phyloP scores from a whole-genome alignment of 225 moss, liverwort and hornwort genomes.

The Antitrichia curtipendula region DNA sequence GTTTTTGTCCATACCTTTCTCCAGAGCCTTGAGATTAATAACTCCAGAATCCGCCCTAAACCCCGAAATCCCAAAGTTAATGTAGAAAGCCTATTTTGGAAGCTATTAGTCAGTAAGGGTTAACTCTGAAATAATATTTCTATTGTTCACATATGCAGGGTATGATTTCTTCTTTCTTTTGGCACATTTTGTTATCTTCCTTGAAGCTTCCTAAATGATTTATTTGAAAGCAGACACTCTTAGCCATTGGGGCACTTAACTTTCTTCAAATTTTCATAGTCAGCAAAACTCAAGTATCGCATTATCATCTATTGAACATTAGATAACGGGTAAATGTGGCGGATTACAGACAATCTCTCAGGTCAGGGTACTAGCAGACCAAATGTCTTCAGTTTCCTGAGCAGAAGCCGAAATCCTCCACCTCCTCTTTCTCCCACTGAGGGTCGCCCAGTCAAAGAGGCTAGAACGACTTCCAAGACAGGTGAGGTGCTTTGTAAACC shows the following conservation, averaged over 20 bases:
- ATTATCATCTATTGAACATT: neutral
- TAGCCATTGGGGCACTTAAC: neutral
- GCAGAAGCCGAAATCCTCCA: constrained; percentile 24
- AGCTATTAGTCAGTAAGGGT: neutral
- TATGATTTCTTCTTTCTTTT: neutral
- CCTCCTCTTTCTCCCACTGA: constrained; percentile 18
- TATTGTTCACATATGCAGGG: neutral
- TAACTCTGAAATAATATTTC: neutral
- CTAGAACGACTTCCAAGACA: constrained; percentile 14
- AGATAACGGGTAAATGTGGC: neutral
- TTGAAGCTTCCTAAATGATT: neutral
- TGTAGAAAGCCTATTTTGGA: neutral
- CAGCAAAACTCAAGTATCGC: neutral
- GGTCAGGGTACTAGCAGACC: constrained; percentile 13
- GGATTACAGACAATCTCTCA: constrained; percentile 6
- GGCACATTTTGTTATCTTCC: neutral
- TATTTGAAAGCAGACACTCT: neutral
- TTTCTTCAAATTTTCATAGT: neutral
- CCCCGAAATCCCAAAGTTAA: neutral
- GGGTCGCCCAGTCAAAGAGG: constrained; percentile 16
- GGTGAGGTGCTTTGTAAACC: neutral
- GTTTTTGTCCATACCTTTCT: constrained; percentile 6
- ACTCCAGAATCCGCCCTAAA: neutral
- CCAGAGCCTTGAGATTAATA: neutral
- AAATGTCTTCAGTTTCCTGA: constrained; percentile 6